Conservation (phyloP, 202 grass and related monocot genomes). For the Elaeis oleifera region DNA sequence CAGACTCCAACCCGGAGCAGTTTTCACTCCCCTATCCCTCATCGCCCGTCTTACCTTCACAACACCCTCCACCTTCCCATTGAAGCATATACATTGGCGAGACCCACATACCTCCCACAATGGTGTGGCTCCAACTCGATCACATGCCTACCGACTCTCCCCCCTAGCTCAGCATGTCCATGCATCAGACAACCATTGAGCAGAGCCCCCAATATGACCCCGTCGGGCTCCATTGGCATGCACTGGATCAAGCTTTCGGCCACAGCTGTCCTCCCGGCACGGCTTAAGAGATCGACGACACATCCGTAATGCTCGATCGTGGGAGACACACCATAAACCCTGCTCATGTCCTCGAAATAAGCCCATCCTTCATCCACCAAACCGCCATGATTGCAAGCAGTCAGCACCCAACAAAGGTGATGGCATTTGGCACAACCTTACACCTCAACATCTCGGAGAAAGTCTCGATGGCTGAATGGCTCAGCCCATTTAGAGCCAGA, state of each 20-base stretch:
- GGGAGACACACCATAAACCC: neutral
- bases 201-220: slow-evolving; percentile 8
- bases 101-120: slow-evolving; percentile 6
- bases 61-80: slow-evolving; percentile 2
- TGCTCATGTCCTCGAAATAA: slow-evolving; percentile 2
- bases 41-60: slow-evolving; percentile 4
- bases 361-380: slow-evolving; percentile 12
- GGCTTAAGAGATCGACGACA: slow-evolving; percentile 11
- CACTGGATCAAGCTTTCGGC: neutral
- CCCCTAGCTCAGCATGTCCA: neutral
- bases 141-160: neutral
- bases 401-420: slow-evolving; percentile 13
- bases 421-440: neutral
- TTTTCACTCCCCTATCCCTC: neutral
- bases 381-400: slow-evolving; percentile 6
- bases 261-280: neutral
- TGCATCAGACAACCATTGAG: slow-evolving; percentile 8
- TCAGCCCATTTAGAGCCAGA: slow-evolving; percentile 1
- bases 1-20: slow-evolving; percentile 2
- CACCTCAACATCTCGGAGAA: slow-evolving; percentile 1
- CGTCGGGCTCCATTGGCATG: slow-evolving; percentile 10
- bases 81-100: slow-evolving; percentile 12
- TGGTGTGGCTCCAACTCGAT: slow-evolving; percentile 3
- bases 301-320: slow-evolving; percentile 11
- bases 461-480: neutral